Percentiles rank a stretch among this genome's conserved stretches.
Evolutionary conservation across 2,329 filamentous ascomycete species (phyloP).

Genomic region (Fusarium oligoseptatum): DNA sequence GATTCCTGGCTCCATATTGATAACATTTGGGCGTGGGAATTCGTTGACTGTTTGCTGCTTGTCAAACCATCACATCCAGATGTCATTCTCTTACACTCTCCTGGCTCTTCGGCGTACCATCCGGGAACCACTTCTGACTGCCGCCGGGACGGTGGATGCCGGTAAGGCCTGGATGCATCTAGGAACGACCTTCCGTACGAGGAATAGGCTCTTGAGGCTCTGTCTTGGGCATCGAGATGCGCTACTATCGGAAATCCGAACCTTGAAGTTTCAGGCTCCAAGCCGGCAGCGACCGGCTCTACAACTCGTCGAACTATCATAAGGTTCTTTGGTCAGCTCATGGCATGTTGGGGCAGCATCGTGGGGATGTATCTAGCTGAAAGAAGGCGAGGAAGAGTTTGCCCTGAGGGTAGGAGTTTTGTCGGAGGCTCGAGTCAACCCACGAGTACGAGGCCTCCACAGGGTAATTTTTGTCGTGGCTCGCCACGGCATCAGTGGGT

Average conservation of each 20-base stretch:
- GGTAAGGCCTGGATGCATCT: background rate
- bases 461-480: background rate
- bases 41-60: background rate
- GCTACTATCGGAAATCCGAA: background rate
- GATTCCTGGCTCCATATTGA: slow-evolving; percentile 3
- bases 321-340: background rate
- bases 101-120: background rate
- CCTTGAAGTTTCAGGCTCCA: slow-evolving; percentile 6
- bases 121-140: slow-evolving; percentile 4
- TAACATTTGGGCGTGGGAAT: slow-evolving; percentile 10
- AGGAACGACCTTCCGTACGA: slow-evolving; percentile 4
- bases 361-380: background rate
- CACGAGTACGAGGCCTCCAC: background rate
- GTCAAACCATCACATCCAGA: background rate
- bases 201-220: slow-evolving; percentile 4
- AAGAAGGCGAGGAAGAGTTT: background rate
- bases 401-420: background rate
- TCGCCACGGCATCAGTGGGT: background rate
- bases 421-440: background rate
- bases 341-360: background rate
- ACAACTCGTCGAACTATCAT: background rate
- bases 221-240: slow-evolving; percentile 14
- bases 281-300: slow-evolving; percentile 2
- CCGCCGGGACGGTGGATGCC: background rate
- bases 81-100: slow-evolving; percentile 12